Conservation (phyloP, 306 rosid genomes). For the Vicia sativa region DNA sequence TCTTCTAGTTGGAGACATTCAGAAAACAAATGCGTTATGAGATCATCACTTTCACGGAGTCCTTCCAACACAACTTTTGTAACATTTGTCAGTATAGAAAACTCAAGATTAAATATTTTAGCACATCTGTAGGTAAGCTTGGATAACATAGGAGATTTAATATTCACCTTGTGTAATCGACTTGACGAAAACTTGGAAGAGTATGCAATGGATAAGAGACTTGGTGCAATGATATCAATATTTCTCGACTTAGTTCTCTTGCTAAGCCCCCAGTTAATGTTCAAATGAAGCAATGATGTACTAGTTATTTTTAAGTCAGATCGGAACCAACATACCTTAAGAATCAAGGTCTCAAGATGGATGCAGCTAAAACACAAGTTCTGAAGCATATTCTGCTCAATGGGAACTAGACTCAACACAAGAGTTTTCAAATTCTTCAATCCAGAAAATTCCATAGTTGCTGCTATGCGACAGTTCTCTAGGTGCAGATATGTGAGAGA, state of each 20-base stretch:
- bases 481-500: background rate
- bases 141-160: background rate
- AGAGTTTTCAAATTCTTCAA: background rate
- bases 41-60: background rate
- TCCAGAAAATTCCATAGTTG: background rate
- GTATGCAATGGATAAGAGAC: background rate
- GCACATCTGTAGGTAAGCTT: too few relatives aligned
- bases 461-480: background rate
- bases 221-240: background rate
- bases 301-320: background rate
- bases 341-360: background rate
- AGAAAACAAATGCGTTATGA: background rate
- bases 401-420: background rate
- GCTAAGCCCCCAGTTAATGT: too few relatives aligned
- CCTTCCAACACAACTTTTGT: background rate
- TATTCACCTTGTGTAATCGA: background rate
- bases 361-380: background rate
- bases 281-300: background rate
- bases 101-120: background rate
- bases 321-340: background rate
- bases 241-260: background rate
- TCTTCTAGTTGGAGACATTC: background rate
- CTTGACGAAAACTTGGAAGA: background rate
- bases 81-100: background rate
- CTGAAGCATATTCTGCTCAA: background rate